Evolutionary conservation across 2,329 filamentous ascomycete species (phyloP).

Genomic region (Fusarium armeniacum): DNA sequence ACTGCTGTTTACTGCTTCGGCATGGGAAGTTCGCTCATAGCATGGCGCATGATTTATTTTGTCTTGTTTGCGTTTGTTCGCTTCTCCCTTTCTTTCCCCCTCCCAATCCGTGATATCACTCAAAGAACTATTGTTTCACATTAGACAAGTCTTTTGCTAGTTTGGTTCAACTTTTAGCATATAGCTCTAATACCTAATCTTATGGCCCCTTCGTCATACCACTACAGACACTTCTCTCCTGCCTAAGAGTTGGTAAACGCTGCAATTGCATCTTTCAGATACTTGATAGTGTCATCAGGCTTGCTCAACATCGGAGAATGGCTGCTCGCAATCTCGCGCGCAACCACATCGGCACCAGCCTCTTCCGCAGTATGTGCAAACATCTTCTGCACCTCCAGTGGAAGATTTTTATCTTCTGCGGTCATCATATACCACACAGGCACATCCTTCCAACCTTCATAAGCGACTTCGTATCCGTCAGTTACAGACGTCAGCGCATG

Average conservation of each 20-base stretch:
- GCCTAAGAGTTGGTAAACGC: slow-evolving; percentile 17
- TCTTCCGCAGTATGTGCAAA: slow-evolving; percentile 56
- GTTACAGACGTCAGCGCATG: slow-evolving; percentile 62
- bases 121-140: neutral
- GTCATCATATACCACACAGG: slow-evolving; percentile 63
- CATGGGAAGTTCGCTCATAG: neutral
- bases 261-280: slow-evolving; percentile 52
- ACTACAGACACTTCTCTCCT: fast-evolving
- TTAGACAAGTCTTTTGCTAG: neutral
- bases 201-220: fast-evolving
- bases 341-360: slow-evolving; percentile 54
- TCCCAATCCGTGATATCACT: neutral
- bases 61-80: too few relatives aligned
- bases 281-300: slow-evolving; percentile 56
- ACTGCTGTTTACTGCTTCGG: too few relatives aligned
- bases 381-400: slow-evolving; percentile 57
- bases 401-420: slow-evolving; percentile 57
- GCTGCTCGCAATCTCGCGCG: slow-evolving; percentile 60
- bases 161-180: fast-evolving
- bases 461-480: slow-evolving; percentile 59
- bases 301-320: slow-evolving; percentile 66
- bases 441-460: slow-evolving; percentile 64
- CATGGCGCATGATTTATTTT: neutral
- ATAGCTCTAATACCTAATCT: neutral
- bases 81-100: too few relatives aligned